Evolutionary conservation across 2,329 filamentous ascomycete genomes (phyloP).

Genomic region (Verticillium klebahnii): DNA sequence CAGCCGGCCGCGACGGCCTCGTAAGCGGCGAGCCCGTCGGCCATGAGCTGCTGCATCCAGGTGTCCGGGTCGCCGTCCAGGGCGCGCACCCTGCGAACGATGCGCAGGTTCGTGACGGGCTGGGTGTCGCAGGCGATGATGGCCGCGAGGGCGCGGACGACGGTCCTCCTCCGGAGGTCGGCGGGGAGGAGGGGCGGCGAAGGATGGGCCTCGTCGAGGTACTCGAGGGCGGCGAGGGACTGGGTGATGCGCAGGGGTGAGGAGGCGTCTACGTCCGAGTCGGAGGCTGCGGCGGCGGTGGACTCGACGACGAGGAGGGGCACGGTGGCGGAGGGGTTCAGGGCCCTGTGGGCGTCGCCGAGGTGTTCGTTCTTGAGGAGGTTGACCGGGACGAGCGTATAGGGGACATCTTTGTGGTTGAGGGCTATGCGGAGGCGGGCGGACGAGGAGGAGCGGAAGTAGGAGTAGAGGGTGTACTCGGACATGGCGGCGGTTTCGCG

Average conservation of each 20-base stretch:
- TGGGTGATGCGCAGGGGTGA: constrained; percentile 42
- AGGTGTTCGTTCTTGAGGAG: constrained; percentile 50
- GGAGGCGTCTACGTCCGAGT: background rate
- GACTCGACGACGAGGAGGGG: constrained; percentile 40
- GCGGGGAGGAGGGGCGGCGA: constrained; percentile 40
- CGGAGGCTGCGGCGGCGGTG: no score
- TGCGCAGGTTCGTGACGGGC: constrained; percentile 53
- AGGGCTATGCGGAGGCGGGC: constrained; percentile 57
- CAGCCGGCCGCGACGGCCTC: constrained; percentile 35
- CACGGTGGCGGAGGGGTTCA: constrained; percentile 51
- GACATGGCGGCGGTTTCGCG: constrained; percentile 13
- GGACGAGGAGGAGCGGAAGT: constrained; percentile 60
- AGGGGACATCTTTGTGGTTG: constrained; percentile 47
- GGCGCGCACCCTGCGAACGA: constrained; percentile 42
- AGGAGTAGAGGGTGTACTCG: constrained; percentile 47
- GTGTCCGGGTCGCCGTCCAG: constrained; percentile 36
- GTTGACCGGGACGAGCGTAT: constrained; percentile 43
- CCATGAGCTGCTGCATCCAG: constrained; percentile 49
- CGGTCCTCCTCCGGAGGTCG: constrained; percentile 37
- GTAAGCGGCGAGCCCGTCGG: constrained; percentile 50
- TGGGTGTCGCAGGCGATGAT: constrained; percentile 56
- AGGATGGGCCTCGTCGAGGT: constrained; percentile 51
- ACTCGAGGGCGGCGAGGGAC: constrained; percentile 57
- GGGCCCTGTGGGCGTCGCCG: constrained; percentile 34
- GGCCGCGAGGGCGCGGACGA: constrained; percentile 45